Percentiles rank a stretch among this genome's conserved stretches.
These are phyloP conservation scores for Dothistroma pini DNA, from an alignment of 2,329 filamentous ascomycete genomes.

Conservation along the genomic window DNA sequence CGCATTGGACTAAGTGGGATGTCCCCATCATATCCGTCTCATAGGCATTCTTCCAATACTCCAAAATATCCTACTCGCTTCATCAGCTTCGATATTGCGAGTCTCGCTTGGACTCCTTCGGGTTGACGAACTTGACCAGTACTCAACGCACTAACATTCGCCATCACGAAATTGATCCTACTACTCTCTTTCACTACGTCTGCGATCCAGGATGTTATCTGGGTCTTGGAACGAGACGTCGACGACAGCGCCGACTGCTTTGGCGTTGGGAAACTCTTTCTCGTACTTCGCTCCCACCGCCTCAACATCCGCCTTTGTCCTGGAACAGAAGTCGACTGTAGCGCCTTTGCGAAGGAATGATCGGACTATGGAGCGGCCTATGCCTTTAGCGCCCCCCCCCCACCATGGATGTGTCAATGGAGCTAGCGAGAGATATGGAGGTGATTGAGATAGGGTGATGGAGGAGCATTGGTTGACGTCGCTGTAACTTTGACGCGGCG, in stretches of 20 bases:
- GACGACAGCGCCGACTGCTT: conserved; percentile 25
- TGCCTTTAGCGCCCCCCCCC: conserved; percentile 33
- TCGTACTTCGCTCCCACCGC: conserved; percentile 18
- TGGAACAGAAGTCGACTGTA: conserved; percentile 33
- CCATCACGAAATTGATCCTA: conserved; percentile 31
- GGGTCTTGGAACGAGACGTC: conserved; percentile 25
- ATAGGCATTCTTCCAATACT: conserved; percentile 30
- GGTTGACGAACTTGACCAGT: conserved; percentile 3
- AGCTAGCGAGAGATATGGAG: not conserved
- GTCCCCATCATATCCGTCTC: conserved; percentile 37
- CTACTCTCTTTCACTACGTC: conserved; percentile 20
- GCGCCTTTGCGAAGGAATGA: conserved; percentile 31
- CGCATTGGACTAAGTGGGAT: conserved; percentile 31
- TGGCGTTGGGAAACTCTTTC: conserved; percentile 20
- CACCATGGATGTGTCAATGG: conserved; percentile 9
- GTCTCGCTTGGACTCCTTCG: no score
- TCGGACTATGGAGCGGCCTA: conserved; percentile 30
- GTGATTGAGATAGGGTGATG: not conserved
- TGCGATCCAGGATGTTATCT: conserved; percentile 26
- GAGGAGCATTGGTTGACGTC: not conserved
- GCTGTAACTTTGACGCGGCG: not conserved
- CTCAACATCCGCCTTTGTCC: conserved; percentile 24
- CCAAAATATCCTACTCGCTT: conserved; percentile 7
- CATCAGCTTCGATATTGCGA: no score
- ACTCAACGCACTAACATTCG: conserved; percentile 11